Evolutionary conservation across 2,329 filamentous ascomycete genomes (phyloP).

Genomic region (Phyllosticta citriasiana): DNA sequence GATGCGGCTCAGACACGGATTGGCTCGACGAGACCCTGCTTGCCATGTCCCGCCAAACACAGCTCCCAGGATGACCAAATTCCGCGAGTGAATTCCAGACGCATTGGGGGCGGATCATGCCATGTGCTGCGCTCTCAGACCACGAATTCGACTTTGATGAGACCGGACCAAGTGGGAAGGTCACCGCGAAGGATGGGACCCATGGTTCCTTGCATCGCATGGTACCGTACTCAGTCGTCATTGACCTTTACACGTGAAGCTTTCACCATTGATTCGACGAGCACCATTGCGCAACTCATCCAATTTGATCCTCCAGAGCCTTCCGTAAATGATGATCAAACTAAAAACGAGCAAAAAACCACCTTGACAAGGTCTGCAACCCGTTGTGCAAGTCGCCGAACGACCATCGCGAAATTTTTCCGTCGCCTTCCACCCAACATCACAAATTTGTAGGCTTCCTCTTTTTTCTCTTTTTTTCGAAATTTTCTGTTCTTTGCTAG

Average conservation of each 20-base stretch:
- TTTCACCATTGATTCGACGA: background rate
- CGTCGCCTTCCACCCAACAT: background rate
- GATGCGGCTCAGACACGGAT: background rate
- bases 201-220: too few relatives aligned
- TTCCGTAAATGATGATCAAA: background rate
- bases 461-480: background rate
- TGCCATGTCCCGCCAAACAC: background rate
- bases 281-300: background rate
- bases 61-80: background rate
- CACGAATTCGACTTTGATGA: background rate
- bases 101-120: background rate
- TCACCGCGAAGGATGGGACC: background rate
- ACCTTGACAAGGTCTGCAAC: background rate
- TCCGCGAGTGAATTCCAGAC: background rate
- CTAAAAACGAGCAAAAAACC: background rate
- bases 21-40: background rate
- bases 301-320: background rate
- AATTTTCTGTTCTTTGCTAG: background rate
- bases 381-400: background rate
- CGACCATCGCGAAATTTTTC: background rate
- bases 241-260: background rate
- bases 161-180: background rate
- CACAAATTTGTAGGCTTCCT: background rate
- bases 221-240: background rate
- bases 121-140: background rate